Evolutionary conservation across 2,329 filamentous ascomycete genomes (phyloP).

Genomic region (Trichoderma semiorbis): DNA sequence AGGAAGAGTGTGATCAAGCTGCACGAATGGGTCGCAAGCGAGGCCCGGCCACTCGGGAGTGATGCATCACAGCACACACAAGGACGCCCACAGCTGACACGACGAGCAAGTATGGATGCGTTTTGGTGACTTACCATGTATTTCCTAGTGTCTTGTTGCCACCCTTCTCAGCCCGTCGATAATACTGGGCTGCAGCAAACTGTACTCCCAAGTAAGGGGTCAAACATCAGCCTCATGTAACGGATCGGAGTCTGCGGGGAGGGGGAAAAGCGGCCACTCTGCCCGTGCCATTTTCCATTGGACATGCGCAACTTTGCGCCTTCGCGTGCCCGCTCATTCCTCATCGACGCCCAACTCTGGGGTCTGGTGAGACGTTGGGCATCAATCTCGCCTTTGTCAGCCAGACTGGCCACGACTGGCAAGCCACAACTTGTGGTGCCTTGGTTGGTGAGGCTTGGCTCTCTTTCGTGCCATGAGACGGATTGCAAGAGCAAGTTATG

Average conservation of each 20-base stretch:
- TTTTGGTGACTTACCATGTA: slow-evolving; percentile 69
- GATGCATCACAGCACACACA: not conserved
- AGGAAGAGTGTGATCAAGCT: not conserved
- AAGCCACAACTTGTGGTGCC: slow-evolving; percentile 18
- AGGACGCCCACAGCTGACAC: slow-evolving; percentile 2
- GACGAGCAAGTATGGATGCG: slow-evolving; percentile 18
- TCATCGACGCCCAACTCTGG: slow-evolving; percentile 40
- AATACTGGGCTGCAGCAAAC: slow-evolving; percentile 83
- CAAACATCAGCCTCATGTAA: slow-evolving; percentile 49
- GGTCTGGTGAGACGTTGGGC: slow-evolving; percentile 23
- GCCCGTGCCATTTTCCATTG: not conserved
- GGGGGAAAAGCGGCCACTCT: not conserved
- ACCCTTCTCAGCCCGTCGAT: slow-evolving; percentile 83
- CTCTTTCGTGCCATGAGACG: not conserved
- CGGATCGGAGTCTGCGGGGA: slow-evolving; percentile 10
- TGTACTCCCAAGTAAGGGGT: slow-evolving; percentile 36
- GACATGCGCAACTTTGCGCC: slow-evolving; percentile 14
- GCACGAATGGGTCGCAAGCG: not conserved
- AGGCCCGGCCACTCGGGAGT: not conserved
- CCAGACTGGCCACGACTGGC: not conserved
- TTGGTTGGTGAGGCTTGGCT: slow-evolving; percentile 6
- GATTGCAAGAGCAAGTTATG: not conserved
- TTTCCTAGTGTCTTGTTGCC: slow-evolving; percentile 91
- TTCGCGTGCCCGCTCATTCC: slow-evolving; percentile 16
- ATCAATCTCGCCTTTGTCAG: slow-evolving; percentile 18